Evolutionary conservation across 2,329 filamentous ascomycete species (phyloP), one percentile per base, ranked within the genome.

Genomic region (Diaporthe vexans): DNA sequence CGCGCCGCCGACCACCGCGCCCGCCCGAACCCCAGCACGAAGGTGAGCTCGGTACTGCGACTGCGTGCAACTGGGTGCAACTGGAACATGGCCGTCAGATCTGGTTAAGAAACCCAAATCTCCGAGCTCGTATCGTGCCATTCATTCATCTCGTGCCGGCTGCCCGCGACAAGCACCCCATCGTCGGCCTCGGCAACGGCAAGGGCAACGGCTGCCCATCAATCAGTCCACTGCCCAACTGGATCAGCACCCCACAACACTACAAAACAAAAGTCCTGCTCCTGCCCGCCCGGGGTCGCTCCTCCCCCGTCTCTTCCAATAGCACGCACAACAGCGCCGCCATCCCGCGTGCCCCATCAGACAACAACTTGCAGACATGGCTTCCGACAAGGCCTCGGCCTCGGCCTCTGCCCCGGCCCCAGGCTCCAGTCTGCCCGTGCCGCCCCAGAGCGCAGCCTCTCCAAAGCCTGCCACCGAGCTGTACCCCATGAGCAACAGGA

Each of bases 401-500:
- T 17, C 51, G 46, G 48, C 71, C 19, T 54, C 40, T 43, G 40
- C 40, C 40, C 17, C 46, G 46, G 48, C 71, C 17, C 52, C 78
- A 68, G 48, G 33, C 48, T 68, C 63, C n/a, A 35, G 29, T 8
- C 43, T 52, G 46, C 29, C 46, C 2, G 63, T 15, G 33, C 71
- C 77, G 73, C 78, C 78, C 40, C 77, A 79, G 76, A 78, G 79
- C 77, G 77, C 78, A 24, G 72, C 72, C 57, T 78, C 78, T 48
- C 78, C 78, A 21, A 79, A 79, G 71, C 75, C 78, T 26, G 76
- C 79, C 75, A 90, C 90, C 81, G 90, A 92, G 81, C 85, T 91
- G 58, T 91, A 91, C 78, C 91, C 91, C 70, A 93, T 94, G 91
- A 91, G 91, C 79, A 88, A 90, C 78, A 93, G 90, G 88, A 92